Conservation (phyloP, 2,329 filamentous ascomycete genomes). For the Aspergillus sergii region DNA sequence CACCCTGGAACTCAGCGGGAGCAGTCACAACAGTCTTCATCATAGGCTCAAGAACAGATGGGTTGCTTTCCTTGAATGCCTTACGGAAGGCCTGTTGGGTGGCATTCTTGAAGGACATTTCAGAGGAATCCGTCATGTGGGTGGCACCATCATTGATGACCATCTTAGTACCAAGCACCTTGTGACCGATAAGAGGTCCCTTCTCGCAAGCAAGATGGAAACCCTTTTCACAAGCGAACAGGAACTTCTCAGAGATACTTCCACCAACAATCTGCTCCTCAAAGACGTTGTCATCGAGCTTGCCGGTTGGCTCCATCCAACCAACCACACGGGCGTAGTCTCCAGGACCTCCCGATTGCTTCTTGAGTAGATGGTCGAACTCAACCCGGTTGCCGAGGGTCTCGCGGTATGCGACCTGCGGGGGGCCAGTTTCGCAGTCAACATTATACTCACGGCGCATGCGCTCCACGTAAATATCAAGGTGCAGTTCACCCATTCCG, state of each 20-base stretch:
- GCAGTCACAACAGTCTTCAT: slow-evolving; percentile 99
- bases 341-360: slow-evolving; percentile 92
- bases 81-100: slow-evolving; percentile 97
- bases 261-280: slow-evolving; percentile 87
- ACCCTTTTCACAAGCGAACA: slow-evolving; percentile 92
- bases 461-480: slow-evolving; percentile 97
- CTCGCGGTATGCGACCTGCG: slow-evolving; percentile 95
- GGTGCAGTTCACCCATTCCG: slow-evolving; percentile 95
- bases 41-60: slow-evolving; percentile 86
- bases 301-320: slow-evolving; percentile 82
- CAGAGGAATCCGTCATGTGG: slow-evolving; percentile 95
- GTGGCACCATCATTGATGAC: slow-evolving; percentile 94
- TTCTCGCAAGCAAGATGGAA: slow-evolving; percentile 82
- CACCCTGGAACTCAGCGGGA: slow-evolving; percentile 96
- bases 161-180: slow-evolving; percentile 87
- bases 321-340: slow-evolving; percentile 93
- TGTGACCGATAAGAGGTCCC: slow-evolving; percentile 89
- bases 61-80: slow-evolving; percentile 78
- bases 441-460: slow-evolving; percentile 96
- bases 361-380: slow-evolving; percentile 93
- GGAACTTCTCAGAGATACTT: slow-evolving; percentile 91
- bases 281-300: slow-evolving; percentile 76
- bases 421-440: slow-evolving; percentile 92
- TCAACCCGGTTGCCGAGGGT: slow-evolving; percentile 78
- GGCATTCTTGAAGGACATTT: slow-evolving; percentile 92